Percentiles rank a stretch among this genome's conserved stretches.
Conservation (phyloP, 768 basidiomycete genomes). For the Russula earlei region DNA sequence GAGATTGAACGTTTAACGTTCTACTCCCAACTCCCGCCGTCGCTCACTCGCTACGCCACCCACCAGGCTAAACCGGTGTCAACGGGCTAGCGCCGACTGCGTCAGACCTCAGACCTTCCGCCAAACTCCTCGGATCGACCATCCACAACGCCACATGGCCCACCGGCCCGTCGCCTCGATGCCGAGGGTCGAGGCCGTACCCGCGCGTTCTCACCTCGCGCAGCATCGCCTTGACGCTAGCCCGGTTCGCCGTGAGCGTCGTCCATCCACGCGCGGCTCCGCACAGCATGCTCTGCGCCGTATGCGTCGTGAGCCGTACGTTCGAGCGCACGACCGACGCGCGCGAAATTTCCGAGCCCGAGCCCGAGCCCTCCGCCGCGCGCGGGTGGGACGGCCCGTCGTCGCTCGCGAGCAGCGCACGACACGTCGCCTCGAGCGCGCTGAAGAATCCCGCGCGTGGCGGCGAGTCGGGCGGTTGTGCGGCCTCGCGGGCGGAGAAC, state of each 20-base stretch:
- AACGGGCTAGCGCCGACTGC: slow-evolving; percentile 5
- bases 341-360: slow-evolving; percentile 36
- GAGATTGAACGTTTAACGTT: too few relatives aligned
- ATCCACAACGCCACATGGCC: slow-evolving; percentile 49
- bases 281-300: slow-evolving; percentile 60
- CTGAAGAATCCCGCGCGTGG: background rate
- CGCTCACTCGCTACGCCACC: too few relatives aligned
- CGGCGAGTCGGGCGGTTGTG: background rate
- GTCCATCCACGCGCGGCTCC: slow-evolving; percentile 70
- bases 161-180: slow-evolving; percentile 4
- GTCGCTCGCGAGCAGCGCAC: slow-evolving; percentile 37
- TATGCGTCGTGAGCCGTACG: slow-evolving; percentile 63
- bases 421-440: slow-evolving; percentile 32
- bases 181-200: slow-evolving; percentile 10
- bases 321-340: slow-evolving; percentile 46
- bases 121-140: slow-evolving; percentile 70
- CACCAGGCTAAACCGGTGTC: background rate
- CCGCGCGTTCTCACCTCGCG: slow-evolving; percentile 46
- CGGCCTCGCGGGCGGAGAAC: slow-evolving; percentile 30
- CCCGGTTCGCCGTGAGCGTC: slow-evolving; percentile 78
- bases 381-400: slow-evolving; percentile 30
- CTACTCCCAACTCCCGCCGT: too few relatives aligned
- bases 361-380: background rate
- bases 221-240: slow-evolving; percentile 68
- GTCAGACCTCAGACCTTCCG: slow-evolving; percentile 45